Base-by-base conservation (phyloP, 768 basidiomycete genomes). In the Scleroderma citrinum region DNA sequence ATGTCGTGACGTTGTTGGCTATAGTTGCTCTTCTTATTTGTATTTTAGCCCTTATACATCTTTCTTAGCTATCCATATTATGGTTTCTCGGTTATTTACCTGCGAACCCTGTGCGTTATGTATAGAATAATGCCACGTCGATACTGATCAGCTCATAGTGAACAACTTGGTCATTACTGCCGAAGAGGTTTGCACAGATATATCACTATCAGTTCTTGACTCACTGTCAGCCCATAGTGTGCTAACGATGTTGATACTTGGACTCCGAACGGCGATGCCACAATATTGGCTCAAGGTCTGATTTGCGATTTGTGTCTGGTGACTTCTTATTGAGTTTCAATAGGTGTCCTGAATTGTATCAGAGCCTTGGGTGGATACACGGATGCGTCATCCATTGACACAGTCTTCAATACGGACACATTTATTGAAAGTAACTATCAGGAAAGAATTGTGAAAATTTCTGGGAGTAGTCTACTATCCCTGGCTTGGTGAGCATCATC, bases 351-450 rank as follows among this genome's bases (percentile, higher is more conserved):
- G 37, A 85, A 80, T 51, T 82, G 78, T 51, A 73, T 85, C 45
- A 79, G 83, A 32, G 83, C 78, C 3, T 63, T 85, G 14, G 81
- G 78, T 12, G 85, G 85, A 24, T 75, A 77, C 50, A 86, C 83
- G 0, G 55, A 68, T 47, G 71, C 74, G 2, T 60, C 66, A 2
- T 76, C 77, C 0, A 68, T 71, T 6, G 73, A 75, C 7, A 79
- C 75, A 3, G 69, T 76, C 2, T 83, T 86, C 56, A 79, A 85
- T 56, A 82, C 79, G 0, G 77, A 80, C 7, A 69, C 66, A 1
- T 85, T 82, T 62, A 70, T 69, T 17, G 85, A 87, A 61, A 63
- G 56, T 8, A 73, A 78, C 19, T 85, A 78, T 57, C 61, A 78
- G 6, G 65, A 66, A 10, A 63, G 71, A 30, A 71, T 81, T 2